Evolutionary conservation across 371 early-diverging fungal genomes (phyloP), one percentile per base, ranked within the genome.

Genomic region (Mortierella sp.): DNA sequence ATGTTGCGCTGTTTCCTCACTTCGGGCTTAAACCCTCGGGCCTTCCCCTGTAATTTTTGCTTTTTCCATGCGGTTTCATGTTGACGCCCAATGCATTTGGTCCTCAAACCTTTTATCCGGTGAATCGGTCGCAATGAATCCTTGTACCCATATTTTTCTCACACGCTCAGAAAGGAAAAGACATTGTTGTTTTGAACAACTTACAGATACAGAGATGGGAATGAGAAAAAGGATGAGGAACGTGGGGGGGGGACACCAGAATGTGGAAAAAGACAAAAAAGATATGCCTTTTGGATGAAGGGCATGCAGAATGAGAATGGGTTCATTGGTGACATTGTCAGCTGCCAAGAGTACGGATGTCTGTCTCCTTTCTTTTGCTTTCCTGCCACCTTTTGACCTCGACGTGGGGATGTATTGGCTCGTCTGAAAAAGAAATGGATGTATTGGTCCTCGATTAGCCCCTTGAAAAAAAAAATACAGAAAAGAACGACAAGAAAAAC

Each of bases 51-150:
- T 27, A 63, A 14, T 41, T 35, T 41, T 65, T 32, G 21, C 32
- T 65, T 65, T 65, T 16, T 21, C 35, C 24, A 32, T 65, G 21
- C 38, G 65, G 65, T 65, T 65, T 65, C 65, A 65, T 65, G 38
- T 38, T 65, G 18, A 24, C 38, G 38, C 65, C 24, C 65, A 38
- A 11, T 46, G 60, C 75, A 58, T 55, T 27, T 74, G 16, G 14
- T 6, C 32, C 18, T 29, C 29, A 74, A 38, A 18, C 32, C 73
- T 71, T 27, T 32, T 43, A 35, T 38, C 65, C 2, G 32, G 38
- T 65, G 38, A 32, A 65, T 65, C 21, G 10, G 41, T 21, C 65
- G 38, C 38, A 38, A 16, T 21, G 63, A 2, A 35, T 41, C 32
- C 6, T 21, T 38, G 21, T 24, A 8, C 18, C 8, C 16, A 16